Percentiles rank a stretch among this genome's conserved stretches.
Conservation (phyloP, 768 basidiomycete species). For the Rhodotorula taiwanensis region DNA sequence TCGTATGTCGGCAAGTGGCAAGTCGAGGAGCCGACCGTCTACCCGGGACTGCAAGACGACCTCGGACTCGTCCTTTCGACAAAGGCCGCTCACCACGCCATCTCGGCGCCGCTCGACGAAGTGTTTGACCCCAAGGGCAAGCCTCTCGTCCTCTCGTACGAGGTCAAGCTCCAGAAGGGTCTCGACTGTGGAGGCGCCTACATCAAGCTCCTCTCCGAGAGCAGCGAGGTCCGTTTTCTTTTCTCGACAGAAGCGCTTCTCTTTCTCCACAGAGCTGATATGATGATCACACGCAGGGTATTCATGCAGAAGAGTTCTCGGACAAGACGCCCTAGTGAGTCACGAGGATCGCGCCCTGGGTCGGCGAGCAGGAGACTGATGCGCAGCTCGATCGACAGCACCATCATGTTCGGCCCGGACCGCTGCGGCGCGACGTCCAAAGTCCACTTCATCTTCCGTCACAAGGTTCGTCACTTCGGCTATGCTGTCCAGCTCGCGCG, state of each 20-base stretch:
- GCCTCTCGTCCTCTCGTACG: constrained; percentile 89
- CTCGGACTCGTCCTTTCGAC: constrained; percentile 89
- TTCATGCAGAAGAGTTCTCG: constrained; percentile 89
- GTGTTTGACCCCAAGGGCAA: constrained; percentile 70
- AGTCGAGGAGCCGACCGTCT: constrained; percentile 73
- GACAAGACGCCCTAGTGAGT: constrained; percentile 84
- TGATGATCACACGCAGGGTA: constrained; percentile 59
- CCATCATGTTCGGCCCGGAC: constrained; percentile 69
- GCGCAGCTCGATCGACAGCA: no score
- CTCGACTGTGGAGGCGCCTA: constrained; percentile 99
- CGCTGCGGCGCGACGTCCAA: constrained; percentile 51
- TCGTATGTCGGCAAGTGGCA: constrained; percentile 96
- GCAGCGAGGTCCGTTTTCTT: constrained; percentile 43
- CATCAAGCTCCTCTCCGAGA: constrained; percentile 71
- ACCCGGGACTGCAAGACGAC: constrained; percentile 72
- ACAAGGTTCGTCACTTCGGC: no score
- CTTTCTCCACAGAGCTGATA: neutral
- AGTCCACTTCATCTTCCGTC: constrained; percentile 99
- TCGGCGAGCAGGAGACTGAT: no score
- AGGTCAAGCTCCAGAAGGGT: constrained; percentile 96
- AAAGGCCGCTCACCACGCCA: constrained; percentile 97
- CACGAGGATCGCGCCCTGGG: neutral
- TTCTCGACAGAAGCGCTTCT: neutral
- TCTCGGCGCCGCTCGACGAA: constrained; percentile 78
- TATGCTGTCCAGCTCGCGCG: no score